Conservation (phyloP, 768 basidiomycete genomes). For the Tephrocybe sp. region DNA sequence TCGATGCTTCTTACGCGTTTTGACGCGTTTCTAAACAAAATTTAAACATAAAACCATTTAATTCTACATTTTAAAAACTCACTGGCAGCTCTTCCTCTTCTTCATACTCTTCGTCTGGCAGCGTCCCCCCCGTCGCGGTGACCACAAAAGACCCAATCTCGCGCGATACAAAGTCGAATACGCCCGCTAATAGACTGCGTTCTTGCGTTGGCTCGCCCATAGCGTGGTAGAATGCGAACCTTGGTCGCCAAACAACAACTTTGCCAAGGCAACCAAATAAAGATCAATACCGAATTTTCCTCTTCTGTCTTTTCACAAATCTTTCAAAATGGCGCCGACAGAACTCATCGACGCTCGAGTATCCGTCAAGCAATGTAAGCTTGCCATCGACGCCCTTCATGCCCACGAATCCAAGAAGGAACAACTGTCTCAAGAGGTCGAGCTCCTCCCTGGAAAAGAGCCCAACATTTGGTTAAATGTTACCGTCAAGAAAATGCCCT, state of each 20-base stretch:
- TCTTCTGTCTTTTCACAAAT: background rate
- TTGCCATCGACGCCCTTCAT: conserved; percentile 78
- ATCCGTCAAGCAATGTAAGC: conserved; percentile 67
- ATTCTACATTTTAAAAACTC: too few relatives aligned
- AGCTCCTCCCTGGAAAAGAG: conserved; percentile 76
- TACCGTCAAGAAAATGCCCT: conserved; percentile 78
- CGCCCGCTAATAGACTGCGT: conserved; percentile 54
- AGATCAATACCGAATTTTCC: conserved; percentile 15
- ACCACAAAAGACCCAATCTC: conserved; percentile 71
- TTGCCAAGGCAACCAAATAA: conserved; percentile 13
- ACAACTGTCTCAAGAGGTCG: conserved; percentile 62
- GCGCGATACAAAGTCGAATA: conserved; percentile 66
- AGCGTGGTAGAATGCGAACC: too few relatives aligned
- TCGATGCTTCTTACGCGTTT: conserved; percentile 4
- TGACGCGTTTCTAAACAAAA: background rate
- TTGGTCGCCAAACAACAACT: too few relatives aligned
- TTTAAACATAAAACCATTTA: background rate
- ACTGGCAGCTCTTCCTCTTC: background rate
- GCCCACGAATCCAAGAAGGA: conserved; percentile 64
- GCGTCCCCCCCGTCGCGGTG: conserved; percentile 53
- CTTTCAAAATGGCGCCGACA: conserved; percentile 38
- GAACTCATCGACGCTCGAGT: conserved; percentile 71
- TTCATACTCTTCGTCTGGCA: conserved; percentile 15
- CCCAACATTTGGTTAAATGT: conserved; percentile 89
- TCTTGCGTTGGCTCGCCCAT: conserved; percentile 16